Percentiles rank a stretch among this genome's conserved stretches.
phyloP scores from a whole-genome alignment of 176 grass and related monocot genomes.

The Rhynchospora pubera region DNA sequence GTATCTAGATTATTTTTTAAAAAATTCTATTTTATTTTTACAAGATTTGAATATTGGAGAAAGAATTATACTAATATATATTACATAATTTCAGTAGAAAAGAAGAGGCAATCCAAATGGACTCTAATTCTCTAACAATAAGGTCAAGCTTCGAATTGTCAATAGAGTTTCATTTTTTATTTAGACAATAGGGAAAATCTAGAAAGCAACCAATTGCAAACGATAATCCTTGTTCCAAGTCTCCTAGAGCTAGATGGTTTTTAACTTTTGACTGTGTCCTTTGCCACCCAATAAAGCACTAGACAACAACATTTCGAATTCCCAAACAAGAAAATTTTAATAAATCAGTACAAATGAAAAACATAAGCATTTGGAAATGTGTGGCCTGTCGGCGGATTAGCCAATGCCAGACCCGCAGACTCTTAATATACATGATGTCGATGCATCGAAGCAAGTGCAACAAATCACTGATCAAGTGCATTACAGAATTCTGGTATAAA shows the following conservation, averaged over 20 bases:
- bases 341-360: slow-evolving; percentile 2
- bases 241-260: too few relatives aligned
- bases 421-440: not conserved
- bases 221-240: not conserved
- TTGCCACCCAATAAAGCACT: slow-evolving; percentile 10
- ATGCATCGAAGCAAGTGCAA: not conserved
- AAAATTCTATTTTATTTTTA: not conserved
- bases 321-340: not conserved
- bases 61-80: not conserved
- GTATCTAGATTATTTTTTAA: too few relatives aligned
- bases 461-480: not conserved
- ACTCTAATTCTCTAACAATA: too few relatives aligned
- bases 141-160: not conserved
- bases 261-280: not conserved
- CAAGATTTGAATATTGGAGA: not conserved
- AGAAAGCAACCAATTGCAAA: not conserved
- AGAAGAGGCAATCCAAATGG: not conserved
- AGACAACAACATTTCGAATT: slow-evolving; percentile 12
- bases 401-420: not conserved
- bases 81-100: too few relatives aligned
- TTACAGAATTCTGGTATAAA: not conserved
- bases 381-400: slow-evolving; percentile 1
- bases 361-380: slow-evolving; percentile 14
- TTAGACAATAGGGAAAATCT: not conserved
- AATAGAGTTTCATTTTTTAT: not conserved